Evolutionary conservation across 164 flowering plant species (phyloP).

Genomic region (Sextonia rubra): DNA sequence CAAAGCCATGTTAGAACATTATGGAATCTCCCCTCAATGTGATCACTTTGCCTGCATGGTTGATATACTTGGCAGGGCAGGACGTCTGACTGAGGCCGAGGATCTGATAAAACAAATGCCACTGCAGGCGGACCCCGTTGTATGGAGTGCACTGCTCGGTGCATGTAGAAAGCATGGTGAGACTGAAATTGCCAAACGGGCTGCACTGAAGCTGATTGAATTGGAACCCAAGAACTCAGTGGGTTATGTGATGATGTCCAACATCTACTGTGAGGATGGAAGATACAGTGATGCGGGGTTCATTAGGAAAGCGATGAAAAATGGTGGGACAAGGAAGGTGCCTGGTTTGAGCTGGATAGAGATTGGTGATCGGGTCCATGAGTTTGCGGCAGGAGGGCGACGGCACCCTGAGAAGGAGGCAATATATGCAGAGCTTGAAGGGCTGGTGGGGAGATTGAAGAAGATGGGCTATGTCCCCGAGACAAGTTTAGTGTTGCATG

Average conservation of each 20-base stretch:
- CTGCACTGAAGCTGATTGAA: conserved; percentile 47
- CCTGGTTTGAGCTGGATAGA: conserved; percentile 88
- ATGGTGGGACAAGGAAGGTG: conserved; percentile 49
- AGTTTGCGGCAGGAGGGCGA: conserved; percentile 70
- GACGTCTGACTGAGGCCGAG: conserved; percentile 49
- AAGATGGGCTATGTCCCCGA: conserved; percentile 65
- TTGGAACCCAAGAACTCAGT: conserved; percentile 57
- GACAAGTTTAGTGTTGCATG: conserved; percentile 49
- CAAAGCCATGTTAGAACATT: conserved; percentile 31
- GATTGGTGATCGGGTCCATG: conserved; percentile 51
- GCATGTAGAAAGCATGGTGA: conserved; percentile 71
- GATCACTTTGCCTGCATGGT: conserved; percentile 83
- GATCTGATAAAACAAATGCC: conserved; percentile 52
- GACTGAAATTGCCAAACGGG: conserved; percentile 42
- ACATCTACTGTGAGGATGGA: conserved; percentile 49
- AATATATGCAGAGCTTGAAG: conserved; percentile 33
- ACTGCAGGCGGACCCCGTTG: conserved; percentile 59
- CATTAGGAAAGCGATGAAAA: conserved; percentile 55
- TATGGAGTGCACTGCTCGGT: conserved; percentile 77
- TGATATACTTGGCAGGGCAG: conserved; percentile 71
- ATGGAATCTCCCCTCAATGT: conserved; percentile 49
- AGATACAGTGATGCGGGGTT: conserved; percentile 42
- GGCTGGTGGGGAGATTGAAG: conserved; percentile 37
- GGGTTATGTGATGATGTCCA: conserved; percentile 62
- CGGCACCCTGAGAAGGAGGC: conserved; percentile 42